These are phyloP conservation scores for Maudiozyma saulgeensis DNA, from an alignment of 805 yeast species.

Conservation along the genomic window DNA sequence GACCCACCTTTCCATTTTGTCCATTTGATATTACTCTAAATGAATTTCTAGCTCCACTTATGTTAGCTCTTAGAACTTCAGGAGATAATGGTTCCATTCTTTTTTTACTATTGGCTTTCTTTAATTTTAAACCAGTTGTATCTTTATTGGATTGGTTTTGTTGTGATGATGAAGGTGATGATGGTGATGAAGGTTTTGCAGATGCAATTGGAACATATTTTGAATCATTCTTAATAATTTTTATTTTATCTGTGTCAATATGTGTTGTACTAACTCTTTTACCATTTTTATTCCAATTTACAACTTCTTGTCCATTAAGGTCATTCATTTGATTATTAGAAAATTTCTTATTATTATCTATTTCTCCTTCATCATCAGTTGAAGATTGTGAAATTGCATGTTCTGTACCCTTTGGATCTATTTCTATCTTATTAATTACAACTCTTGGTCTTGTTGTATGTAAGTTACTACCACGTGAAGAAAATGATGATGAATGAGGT, in stretches of 20 bases:
- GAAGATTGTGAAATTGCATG: neutral
- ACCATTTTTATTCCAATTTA: constrained; percentile 27
- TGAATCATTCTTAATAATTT: constrained; percentile 9
- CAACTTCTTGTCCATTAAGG: neutral
- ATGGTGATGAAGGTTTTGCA: neutral
- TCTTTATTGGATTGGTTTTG: neutral
- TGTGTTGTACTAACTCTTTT: constrained; percentile 17
- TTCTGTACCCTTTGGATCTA: neutral
- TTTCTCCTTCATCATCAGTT: constrained; percentile 1
- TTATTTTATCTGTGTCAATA: neutral
- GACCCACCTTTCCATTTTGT: neutral
- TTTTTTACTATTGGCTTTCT: neutral
- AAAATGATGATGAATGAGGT: constrained; percentile 23
- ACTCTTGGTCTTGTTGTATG: constrained; percentile 21
- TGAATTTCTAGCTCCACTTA: neutral
- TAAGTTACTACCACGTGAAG: constrained; percentile 8
- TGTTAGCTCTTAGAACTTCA: neutral
- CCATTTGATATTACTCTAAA: neutral
- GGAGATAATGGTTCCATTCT: neutral
- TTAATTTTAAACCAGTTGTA: neutral
- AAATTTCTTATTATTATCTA: neutral
- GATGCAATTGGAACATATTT: constrained; percentile 1
- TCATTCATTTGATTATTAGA: neutral
- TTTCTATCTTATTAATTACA: constrained; percentile 18
- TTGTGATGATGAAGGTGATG: too few species aligned